A percentile compares a stretch with the other conserved stretches of the same genome.
Evolutionary conservation across 352 stramenopile genomes (phyloP).

Genomic region (Phytophthora pini): DNA sequence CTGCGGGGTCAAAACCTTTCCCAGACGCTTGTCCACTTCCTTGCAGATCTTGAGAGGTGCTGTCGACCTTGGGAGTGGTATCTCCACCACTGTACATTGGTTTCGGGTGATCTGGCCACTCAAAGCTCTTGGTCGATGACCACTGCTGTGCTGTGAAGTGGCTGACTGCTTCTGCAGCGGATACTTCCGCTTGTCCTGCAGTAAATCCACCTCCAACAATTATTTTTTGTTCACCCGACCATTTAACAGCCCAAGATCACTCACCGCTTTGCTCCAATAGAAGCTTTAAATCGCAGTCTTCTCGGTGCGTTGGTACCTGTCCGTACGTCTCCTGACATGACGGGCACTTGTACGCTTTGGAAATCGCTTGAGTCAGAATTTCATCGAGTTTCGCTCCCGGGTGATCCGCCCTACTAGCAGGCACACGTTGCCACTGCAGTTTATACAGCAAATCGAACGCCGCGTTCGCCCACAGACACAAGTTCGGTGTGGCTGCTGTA

Average conservation of each 20-base stretch:
- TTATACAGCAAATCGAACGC: conserved; percentile 76
- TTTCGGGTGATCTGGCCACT: conserved; percentile 23
- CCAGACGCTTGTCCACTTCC: too few relatives aligned
- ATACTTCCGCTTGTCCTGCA: conserved; percentile 20
- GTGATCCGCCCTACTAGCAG: conserved; percentile 9
- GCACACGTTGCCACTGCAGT: conserved; percentile 63
- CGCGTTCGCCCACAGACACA: conserved; percentile 78
- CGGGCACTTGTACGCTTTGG: conserved; percentile 53
- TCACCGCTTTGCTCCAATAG: conserved; percentile 61
- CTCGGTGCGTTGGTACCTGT: conserved; percentile 43
- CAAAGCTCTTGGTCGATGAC: conserved; percentile 26
- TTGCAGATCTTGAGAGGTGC: conserved; percentile 23
- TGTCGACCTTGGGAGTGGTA: conserved; percentile 23
- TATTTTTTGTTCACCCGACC: too few relatives aligned
- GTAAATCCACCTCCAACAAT: neutral
- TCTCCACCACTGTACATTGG: conserved; percentile 25
- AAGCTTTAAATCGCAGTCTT: conserved; percentile 68
- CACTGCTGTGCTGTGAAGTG: conserved; percentile 11
- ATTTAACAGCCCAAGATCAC: conserved; percentile 6
- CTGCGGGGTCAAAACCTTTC: conserved; percentile 4
- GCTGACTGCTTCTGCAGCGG: neutral
- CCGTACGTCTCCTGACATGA: conserved; percentile 59
- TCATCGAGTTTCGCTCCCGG: conserved; percentile 37
- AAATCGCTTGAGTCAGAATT: conserved; percentile 40
- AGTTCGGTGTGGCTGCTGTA: conserved; percentile 42